phyloP scores from a whole-genome alignment of 257 asterid species.

The Nicotiana undulata region DNA sequence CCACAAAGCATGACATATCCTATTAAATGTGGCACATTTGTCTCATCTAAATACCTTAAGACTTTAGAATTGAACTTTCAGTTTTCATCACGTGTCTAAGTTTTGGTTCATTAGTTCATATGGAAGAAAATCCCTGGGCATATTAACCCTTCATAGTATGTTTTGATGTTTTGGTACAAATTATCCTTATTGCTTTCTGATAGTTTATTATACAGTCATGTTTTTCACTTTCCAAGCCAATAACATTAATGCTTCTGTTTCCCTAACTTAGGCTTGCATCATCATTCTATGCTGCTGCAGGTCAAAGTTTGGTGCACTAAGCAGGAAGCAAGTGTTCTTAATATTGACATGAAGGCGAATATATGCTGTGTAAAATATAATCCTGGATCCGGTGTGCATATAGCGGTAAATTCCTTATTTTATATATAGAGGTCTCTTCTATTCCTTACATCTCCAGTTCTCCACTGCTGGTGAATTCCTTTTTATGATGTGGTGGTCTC shows the following conservation, averaged over 20 bases:
- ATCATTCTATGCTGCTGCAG: conserved; percentile 19
- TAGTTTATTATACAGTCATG: not conserved
- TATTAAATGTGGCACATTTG: not conserved
- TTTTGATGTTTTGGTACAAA: not conserved
- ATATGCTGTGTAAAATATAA: conserved; percentile 42
- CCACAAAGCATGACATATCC: not conserved
- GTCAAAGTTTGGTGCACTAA: conserved; percentile 46
- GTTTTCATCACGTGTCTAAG: not conserved
- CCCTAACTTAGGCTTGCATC: not conserved
- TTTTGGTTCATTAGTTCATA: not conserved
- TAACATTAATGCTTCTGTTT: not conserved
- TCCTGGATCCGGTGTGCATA: conserved; percentile 31
- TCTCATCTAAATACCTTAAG: not conserved
- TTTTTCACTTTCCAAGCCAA: not conserved
- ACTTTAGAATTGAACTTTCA: not conserved
- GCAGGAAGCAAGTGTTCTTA: conserved; percentile 36
- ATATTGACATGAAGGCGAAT: conserved; percentile 44
- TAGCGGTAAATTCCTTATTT: conserved; percentile 24
- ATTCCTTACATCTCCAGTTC: not conserved
- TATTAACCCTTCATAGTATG: not conserved
- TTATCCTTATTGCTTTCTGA: not conserved
- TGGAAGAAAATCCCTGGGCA: not conserved
- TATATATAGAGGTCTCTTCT: not conserved
- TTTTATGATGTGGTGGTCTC: not conserved
- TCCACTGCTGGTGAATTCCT: not conserved